A percentile compares a stretch with the other conserved stretches of the same genome.
Evolutionary conservation across 345 rosid genomes (phyloP).

Genomic region (Moringa oleifera): DNA sequence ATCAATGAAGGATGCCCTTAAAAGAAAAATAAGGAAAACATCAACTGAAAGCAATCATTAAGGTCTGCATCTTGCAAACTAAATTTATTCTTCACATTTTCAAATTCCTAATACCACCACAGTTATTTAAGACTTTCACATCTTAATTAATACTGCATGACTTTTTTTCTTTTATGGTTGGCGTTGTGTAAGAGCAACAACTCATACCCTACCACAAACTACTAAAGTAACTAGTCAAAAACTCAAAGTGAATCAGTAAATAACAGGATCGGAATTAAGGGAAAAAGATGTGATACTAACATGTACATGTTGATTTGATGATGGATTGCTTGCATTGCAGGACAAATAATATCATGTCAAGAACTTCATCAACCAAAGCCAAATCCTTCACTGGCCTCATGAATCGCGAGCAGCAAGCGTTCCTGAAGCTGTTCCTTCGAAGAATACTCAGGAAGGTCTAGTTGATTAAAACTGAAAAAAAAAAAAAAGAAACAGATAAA

Average conservation of each 20-base stretch:
- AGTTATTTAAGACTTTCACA: no score
- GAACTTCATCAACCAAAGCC: conserved; percentile 66
- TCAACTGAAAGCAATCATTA: no score
- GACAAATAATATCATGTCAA: not conserved
- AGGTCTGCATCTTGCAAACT: no score
- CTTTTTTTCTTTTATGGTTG: no score
- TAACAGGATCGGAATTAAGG: not conserved
- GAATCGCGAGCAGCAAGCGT: conserved; percentile 86
- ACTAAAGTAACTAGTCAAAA: no score
- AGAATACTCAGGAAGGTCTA: conserved; percentile 88
- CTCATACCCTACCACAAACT: no score
- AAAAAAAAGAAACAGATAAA: not conserved
- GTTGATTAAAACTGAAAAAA: conserved; percentile 81
- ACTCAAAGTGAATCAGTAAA: not conserved
- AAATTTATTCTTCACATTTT: no score
- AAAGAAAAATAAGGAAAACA: no score
- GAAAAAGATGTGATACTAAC: conserved; percentile 16
- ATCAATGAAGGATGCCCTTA: no score
- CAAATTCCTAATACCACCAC: no score
- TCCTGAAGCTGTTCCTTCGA: conserved; percentile 81
- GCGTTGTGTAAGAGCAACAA: no score
- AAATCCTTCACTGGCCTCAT: conserved; percentile 95
- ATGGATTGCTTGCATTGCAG: conserved; percentile 7
- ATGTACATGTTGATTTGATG: conserved; percentile 26
- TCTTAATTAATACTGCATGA: no score